These are phyloP conservation scores for Oryza australiensis DNA, from an alignment of 176 grass and related monocot genomes.

Conservation along the genomic window DNA sequence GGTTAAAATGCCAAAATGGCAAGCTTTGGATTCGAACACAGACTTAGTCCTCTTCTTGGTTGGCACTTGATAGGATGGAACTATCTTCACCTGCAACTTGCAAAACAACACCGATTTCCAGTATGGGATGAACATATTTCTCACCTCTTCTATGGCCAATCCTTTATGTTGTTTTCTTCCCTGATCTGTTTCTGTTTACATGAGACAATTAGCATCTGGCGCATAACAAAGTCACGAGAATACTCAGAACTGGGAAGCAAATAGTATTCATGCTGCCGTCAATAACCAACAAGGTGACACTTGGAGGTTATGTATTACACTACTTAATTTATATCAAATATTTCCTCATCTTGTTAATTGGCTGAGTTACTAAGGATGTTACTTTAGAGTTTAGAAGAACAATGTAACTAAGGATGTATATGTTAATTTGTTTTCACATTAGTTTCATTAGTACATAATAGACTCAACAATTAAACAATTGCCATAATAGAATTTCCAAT, in stretches of 20 bases:
- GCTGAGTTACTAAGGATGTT: too few relatives aligned
- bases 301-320: background rate
- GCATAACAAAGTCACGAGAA: background rate
- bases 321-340: too few relatives aligned
- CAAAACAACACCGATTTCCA: constrained; percentile 7
- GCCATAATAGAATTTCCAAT: too few relatives aligned
- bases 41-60: background rate
- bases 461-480: too few relatives aligned
- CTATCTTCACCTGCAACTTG: background rate
- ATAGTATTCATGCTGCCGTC: background rate
- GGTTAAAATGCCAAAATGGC: too few relatives aligned
- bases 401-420: too few relatives aligned
- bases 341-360: too few relatives aligned
- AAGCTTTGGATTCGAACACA: too few relatives aligned
- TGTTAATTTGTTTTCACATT: background rate
- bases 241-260: background rate
- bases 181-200: background rate
- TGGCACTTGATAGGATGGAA: background rate
- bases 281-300: background rate
- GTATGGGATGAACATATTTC: constrained; percentile 2
- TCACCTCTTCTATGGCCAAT: background rate
- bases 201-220: background rate
- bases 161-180: background rate
- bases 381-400: too few relatives aligned
- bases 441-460: background rate